phyloP scores from a whole-genome alignment of 2,329 filamentous ascomycete genomes.

The Colletotrichum sp. region DNA sequence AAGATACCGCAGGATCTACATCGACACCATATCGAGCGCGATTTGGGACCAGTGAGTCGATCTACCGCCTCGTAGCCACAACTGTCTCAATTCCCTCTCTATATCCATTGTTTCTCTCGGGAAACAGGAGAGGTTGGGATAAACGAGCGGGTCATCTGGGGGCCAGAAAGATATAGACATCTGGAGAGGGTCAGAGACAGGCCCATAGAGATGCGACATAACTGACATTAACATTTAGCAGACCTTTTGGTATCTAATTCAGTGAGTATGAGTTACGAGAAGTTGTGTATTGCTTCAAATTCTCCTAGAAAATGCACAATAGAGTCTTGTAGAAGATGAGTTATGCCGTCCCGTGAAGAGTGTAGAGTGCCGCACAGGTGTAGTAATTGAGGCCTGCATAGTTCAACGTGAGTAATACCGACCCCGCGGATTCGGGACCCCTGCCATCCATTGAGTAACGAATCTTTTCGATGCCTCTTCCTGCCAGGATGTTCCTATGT shows the following conservation, averaged over 20 bases:
- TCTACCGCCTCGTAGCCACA: neutral
- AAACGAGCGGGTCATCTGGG: neutral
- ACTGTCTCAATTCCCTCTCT: neutral
- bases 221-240: neutral
- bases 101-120: fast-evolving
- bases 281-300: neutral
- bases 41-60: neutral
- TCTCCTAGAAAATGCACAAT: neutral
- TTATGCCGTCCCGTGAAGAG: neutral
- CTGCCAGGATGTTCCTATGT: too few relatives aligned
- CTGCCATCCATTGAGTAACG: neutral
- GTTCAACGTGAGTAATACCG: neutral
- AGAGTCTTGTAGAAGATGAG: neutral
- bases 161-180: neutral
- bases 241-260: neutral
- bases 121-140: neutral
- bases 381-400: neutral
- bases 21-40: neutral
- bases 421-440: neutral
- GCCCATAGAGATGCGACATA: neutral
- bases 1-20: neutral
- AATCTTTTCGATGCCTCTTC: too few relatives aligned
- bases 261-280: neutral
- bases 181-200: neutral
- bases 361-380: neutral